phyloP scores from a whole-genome alignment of 495 filamentous ascomycete species.

The Lasiosphaeriaceae sp. region DNA sequence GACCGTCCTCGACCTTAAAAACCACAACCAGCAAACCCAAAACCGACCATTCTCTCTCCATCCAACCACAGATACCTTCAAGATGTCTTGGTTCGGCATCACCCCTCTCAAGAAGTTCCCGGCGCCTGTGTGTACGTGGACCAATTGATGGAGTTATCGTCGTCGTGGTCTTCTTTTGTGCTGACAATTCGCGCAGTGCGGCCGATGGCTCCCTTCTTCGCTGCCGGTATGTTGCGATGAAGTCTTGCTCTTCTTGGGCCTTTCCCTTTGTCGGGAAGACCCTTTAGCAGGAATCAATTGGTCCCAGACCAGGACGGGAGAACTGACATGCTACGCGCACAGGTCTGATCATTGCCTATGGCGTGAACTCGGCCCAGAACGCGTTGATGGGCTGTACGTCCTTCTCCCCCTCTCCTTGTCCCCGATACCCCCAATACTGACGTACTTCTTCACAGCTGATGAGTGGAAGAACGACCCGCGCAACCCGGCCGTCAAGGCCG shows the following conservation, averaged over 20 bases:
- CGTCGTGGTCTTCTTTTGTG: constrained; percentile 6
- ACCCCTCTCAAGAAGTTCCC: constrained; percentile 80
- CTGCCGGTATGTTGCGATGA: constrained; percentile 72
- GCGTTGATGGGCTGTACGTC: constrained; percentile 68
- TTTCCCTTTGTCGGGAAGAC: too few relatives aligned
- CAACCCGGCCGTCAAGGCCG: constrained; percentile 67
- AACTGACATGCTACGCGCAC: neutral
- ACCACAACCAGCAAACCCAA: constrained; percentile 20
- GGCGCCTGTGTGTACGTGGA: constrained; percentile 72
- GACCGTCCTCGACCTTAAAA: neutral
- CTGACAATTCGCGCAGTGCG: constrained; percentile 55
- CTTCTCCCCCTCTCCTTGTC: constrained; percentile 4
- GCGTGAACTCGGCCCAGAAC: constrained; percentile 73
- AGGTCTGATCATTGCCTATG: constrained; percentile 84
- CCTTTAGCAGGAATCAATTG: too few relatives aligned
- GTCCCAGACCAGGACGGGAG: too few relatives aligned
- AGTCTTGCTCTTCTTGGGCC: too few relatives aligned
- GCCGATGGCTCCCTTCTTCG: constrained; percentile 89
- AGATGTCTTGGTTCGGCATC: constrained; percentile 70
- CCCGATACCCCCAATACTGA: neutral
- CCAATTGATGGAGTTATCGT: constrained; percentile 17
- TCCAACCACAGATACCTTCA: constrained; percentile 38
- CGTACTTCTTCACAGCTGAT: constrained; percentile 54
- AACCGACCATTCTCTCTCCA: constrained; percentile 13
- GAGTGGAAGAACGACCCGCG: constrained; percentile 96